Evolutionary conservation across 192 early-diverging fungal genomes (phyloP), one percentile per base, ranked within the genome.

Genomic region (Paraglomus brasilianum): DNA sequence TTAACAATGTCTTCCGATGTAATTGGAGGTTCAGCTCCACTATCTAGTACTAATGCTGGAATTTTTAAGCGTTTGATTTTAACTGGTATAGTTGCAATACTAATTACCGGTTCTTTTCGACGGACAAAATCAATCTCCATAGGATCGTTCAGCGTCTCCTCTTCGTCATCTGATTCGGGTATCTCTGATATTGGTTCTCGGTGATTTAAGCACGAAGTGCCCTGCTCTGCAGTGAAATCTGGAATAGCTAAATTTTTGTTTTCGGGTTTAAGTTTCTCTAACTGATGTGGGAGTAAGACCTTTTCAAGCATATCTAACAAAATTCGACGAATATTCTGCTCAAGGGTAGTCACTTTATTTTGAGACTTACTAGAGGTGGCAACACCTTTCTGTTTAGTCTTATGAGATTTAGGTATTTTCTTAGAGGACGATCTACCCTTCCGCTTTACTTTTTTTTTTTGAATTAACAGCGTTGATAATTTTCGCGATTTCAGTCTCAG

Each of bases 301-400:
- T 61, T 61, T 61, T 61, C 59, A 61, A 61, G 59, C 59, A 61
- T 61, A 43, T 61, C 59, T 61, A 61, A 61, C 41, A 61, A 43
- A 61, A 61, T 61, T 61, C 59, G 59, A 7, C 41, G 17, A 61
- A 61, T 61, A 61, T 43, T 61, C 59, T 61, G 40, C 41, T 61
- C 59, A 61, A 61, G 59, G 40, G 24, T 61, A 61, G 59, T 61
- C 24, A 24, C n/a, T 61, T 61, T 61, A 61, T 61, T 61, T 61
- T 43, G 59, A 24, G 41, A 5, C 41, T 43, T 61, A 61, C 41
- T 24, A 61, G 59, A 61, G 30, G 59, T 30, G 59, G 19, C 52
- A 53, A 53, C 52, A 53, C 52, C 52, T 53, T 53, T 53, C 52
- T 53, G 52, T 53, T 53, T 53, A 53, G 52, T 53, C 52, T 53